Percentiles rank a stretch among this genome's conserved stretches.
Evolutionary conservation across 768 basidiomycete genomes (phyloP).

Genomic region (Lactarius vividus): DNA sequence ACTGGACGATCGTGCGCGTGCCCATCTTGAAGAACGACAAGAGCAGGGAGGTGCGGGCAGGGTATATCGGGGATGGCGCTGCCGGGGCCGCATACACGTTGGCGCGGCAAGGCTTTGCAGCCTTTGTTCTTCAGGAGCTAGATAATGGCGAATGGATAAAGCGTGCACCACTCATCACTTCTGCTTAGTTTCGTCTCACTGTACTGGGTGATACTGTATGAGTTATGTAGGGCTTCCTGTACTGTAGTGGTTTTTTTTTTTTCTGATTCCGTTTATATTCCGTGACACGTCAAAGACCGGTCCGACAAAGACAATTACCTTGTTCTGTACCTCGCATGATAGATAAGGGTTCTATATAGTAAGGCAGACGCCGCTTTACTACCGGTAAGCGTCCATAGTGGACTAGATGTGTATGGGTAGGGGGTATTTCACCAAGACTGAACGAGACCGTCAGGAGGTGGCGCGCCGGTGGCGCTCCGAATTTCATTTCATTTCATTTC

Average conservation of each 20-base stretch:
- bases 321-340: too few species aligned
- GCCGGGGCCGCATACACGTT: slow-evolving; percentile 42
- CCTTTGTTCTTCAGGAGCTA: slow-evolving; percentile 58
- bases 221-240: not conserved
- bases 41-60: slow-evolving; percentile 48
- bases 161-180: slow-evolving; percentile 41
- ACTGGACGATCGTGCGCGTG: slow-evolving; percentile 72
- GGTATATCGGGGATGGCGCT: slow-evolving; percentile 66
- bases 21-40: slow-evolving; percentile 55
- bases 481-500: too few species aligned
- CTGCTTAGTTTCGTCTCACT: slow-evolving; percentile 27
- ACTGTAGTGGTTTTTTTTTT: not conserved
- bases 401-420: too few species aligned
- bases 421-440: too few species aligned
- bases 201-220: not conserved
- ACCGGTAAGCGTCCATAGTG: too few species aligned
- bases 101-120: slow-evolving; percentile 56
- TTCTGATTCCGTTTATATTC: too few species aligned
- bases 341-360: too few species aligned
- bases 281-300: too few species aligned
- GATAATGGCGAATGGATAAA: slow-evolving; percentile 57
- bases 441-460: too few species aligned
- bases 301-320: too few species aligned
- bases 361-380: too few species aligned
- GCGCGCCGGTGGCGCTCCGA: too few species aligned